A percentile compares a stretch with the other conserved stretches of the same genome.
These are phyloP conservation scores for Volvox carteri DNA, from an alignment of 163 green algal genomes.

Conservation along the genomic window DNA sequence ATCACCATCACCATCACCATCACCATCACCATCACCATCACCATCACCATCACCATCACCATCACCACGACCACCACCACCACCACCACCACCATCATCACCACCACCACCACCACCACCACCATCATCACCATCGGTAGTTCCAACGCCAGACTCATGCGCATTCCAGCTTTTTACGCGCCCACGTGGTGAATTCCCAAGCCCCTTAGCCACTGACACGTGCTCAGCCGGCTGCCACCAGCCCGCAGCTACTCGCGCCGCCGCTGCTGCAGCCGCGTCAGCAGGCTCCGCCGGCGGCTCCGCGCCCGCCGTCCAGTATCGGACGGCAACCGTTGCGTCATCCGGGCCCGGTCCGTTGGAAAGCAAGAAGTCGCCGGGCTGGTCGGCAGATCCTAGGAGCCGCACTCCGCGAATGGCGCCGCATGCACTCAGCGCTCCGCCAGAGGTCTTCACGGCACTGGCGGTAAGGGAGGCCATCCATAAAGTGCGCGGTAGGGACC, in stretches of 20 bases:
- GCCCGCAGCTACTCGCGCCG: not conserved
- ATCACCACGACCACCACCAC: not conserved
- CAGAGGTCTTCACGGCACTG: not conserved
- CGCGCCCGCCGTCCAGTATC: conserved; percentile 19
- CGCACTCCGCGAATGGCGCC: not conserved
- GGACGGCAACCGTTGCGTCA: not conserved
- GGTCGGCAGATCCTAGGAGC: not conserved
- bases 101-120: not conserved
- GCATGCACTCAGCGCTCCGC: not conserved
- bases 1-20: not conserved
- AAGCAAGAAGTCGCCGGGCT: conserved; percentile 37
- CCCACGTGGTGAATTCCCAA: too few species aligned
- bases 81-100: not conserved
- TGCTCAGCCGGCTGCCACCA: conserved; percentile 26
- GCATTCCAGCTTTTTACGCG: too few species aligned
- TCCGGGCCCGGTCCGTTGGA: conserved; percentile 32
- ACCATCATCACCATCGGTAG: not conserved
- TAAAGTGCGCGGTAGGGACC: not conserved
- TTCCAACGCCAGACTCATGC: not conserved
- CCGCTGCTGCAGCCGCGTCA: not conserved
- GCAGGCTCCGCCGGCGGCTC: conserved; percentile 15
- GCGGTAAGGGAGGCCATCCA: not conserved
- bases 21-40: not conserved
- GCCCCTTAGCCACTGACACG: not conserved
- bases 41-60: not conserved